phyloP scores from a whole-genome alignment of 495 filamentous ascomycete species.

The Cladorrhinum samala region DNA sequence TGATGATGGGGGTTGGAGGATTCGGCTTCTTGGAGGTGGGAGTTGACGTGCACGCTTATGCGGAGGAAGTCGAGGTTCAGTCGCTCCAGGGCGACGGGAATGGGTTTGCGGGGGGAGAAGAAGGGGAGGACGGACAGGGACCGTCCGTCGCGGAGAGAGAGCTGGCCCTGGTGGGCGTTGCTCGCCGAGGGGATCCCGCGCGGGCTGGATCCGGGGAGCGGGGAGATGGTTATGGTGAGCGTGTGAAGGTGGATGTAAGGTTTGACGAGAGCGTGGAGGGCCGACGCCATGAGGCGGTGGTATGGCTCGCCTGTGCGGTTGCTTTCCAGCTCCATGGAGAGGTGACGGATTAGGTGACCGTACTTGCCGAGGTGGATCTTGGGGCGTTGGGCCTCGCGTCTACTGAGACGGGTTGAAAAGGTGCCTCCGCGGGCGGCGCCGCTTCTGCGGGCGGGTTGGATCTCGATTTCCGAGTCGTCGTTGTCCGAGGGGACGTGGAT shows the following conservation, averaged over 20 bases:
- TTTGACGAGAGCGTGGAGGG: conserved; percentile 12
- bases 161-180: background rate
- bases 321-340: conserved; percentile 31
- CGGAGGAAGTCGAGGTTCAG: conserved; percentile 21
- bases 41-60: conserved; percentile 21
- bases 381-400: background rate
- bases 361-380: conserved; percentile 29
- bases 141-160: conserved; percentile 2
- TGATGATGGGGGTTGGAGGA: too few relatives aligned
- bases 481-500: too few relatives aligned
- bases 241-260: conserved; percentile 25
- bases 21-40: conserved; percentile 1
- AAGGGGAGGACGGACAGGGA: conserved; percentile 19
- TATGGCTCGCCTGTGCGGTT: conserved; percentile 33
- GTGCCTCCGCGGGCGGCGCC: too few relatives aligned
- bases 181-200: background rate
- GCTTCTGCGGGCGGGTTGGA: too few relatives aligned
- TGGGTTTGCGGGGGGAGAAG: conserved; percentile 8
- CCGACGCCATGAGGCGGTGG: conserved; percentile 14
- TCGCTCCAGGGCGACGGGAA: conserved; percentile 14
- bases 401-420: too few relatives aligned
- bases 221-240: conserved; percentile 24
- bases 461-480: too few relatives aligned
- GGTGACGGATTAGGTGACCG: conserved; percentile 32
- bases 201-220: background rate